These are phyloP conservation scores for Diutina siamensis DNA, from an alignment of 1,139 yeast genomes.

Conservation along the genomic window DNA sequence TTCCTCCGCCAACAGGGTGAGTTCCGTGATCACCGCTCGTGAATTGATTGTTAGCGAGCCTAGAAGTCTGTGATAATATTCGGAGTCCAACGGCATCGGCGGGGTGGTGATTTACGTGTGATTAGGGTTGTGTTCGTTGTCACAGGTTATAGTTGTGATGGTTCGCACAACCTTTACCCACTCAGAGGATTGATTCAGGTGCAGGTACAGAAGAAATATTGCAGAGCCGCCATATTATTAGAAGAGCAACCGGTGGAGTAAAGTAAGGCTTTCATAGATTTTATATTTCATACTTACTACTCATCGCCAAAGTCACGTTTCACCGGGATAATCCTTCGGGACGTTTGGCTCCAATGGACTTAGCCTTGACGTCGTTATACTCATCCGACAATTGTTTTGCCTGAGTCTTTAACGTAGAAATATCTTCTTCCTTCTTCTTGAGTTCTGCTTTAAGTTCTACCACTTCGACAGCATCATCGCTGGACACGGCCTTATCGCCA, in stretches of 20 bases:
- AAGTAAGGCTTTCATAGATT: too few relatives aligned
- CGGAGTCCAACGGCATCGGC: slow-evolving; percentile 15
- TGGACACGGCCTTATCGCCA: slow-evolving; percentile 14
- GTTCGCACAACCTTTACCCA: not conserved
- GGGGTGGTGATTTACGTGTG: not conserved
- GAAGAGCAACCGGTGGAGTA: too few relatives aligned
- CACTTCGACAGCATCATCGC: slow-evolving; percentile 25
- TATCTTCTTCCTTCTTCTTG: slow-evolving; percentile 49
- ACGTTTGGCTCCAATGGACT: not conserved
- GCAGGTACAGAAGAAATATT: too few relatives aligned
- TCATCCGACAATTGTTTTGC: slow-evolving; percentile 57
- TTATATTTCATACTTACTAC: too few relatives aligned
- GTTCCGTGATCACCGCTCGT: slow-evolving; percentile 27
- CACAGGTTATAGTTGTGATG: not conserved
- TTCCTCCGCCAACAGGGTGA: slow-evolving; percentile 27
- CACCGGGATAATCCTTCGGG: not conserved
- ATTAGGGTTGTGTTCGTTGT: too few relatives aligned
- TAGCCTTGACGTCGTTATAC: slow-evolving; percentile 25
- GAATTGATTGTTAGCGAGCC: slow-evolving; percentile 27
- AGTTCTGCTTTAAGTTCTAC: slow-evolving; percentile 42
- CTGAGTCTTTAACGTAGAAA: slow-evolving; percentile 59
- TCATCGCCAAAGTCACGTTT: too few relatives aligned
- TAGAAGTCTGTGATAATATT: slow-evolving; percentile 22
- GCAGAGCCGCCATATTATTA: too few relatives aligned
- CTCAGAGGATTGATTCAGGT: too few relatives aligned